These are phyloP conservation scores for Dimargaris verticillata DNA, from an alignment of 192 early-diverging fungal species.

Conservation along the genomic window DNA sequence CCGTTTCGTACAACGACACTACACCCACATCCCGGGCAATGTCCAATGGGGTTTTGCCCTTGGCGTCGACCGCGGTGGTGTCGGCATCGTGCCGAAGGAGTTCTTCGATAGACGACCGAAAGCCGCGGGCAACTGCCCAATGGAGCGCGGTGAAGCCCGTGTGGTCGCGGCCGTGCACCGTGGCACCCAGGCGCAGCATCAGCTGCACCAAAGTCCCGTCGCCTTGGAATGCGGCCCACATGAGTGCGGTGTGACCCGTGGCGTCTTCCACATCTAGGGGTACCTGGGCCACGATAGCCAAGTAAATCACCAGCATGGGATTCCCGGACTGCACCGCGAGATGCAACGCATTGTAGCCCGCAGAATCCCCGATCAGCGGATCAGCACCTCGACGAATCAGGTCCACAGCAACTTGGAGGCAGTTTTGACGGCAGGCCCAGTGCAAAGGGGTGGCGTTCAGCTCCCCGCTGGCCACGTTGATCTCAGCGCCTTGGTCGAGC, in stretches of 20 bases:
- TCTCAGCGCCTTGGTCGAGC: conserved; percentile 55
- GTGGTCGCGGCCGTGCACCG: conserved; percentile 45
- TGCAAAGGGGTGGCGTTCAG: conserved; percentile 77
- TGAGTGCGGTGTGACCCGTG: conserved; percentile 70
- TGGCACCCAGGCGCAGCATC: conserved; percentile 53
- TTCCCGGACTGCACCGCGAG: conserved; percentile 74
- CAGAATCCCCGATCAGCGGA: conserved; percentile 49
- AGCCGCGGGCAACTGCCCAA: conserved; percentile 64
- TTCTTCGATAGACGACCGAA: conserved; percentile 33
- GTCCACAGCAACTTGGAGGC: conserved; percentile 50
- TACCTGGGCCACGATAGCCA: conserved; percentile 48
- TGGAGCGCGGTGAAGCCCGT: conserved; percentile 73
- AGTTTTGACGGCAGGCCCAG: conserved; percentile 74
- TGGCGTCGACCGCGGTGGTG: conserved; percentile 41
- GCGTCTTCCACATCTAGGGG: conserved; percentile 58
- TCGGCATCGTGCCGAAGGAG: conserved; percentile 62
- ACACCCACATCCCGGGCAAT: conserved; percentile 58
- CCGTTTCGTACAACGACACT: conserved; percentile 13
- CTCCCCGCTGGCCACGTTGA: conserved; percentile 61
- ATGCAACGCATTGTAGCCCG: conserved; percentile 83
- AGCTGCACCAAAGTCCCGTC: conserved; percentile 52
- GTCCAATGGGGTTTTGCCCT: conserved; percentile 67
- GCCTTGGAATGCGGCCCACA: conserved; percentile 90
- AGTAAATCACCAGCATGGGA: conserved; percentile 52
- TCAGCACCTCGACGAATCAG: conserved; percentile 67